Evolutionary conservation across 78 protist genomes (phyloP).

Genomic region (Cavenderia fasciculata): DNA sequence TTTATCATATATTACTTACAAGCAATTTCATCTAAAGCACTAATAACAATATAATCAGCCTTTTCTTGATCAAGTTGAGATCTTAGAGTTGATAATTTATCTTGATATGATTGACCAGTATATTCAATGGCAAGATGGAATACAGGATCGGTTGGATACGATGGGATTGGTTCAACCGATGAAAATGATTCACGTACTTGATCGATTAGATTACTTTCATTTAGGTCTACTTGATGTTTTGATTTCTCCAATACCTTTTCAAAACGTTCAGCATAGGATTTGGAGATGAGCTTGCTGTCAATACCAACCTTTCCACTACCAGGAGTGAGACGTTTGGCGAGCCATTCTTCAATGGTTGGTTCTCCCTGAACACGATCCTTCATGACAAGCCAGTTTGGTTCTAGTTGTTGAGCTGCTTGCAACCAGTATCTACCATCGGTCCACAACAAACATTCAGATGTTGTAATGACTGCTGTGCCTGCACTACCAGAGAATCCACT

Average conservation of each 20-base stretch:
- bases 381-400: conserved; percentile 87
- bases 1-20: conserved; percentile 35
- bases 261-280: conserved; percentile 13
- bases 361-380: conserved; percentile 46
- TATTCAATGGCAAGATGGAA: conserved; percentile 39
- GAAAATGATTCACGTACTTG: conserved; percentile 33
- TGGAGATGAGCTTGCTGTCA: conserved; percentile 69
- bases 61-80: background rate
- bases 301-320: conserved; percentile 52
- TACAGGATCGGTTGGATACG: conserved; percentile 27
- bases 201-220: conserved; percentile 73
- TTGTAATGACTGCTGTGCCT: conserved; percentile 88
- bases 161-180: conserved; percentile 44
- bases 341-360: conserved; percentile 74
- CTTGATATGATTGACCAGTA: conserved; percentile 8
- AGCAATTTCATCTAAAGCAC: conserved; percentile 90
- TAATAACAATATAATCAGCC: conserved; percentile 62
- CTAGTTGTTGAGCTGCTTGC: conserved; percentile 89
- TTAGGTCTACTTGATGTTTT: background rate
- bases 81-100: conserved; percentile 23
- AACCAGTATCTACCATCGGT: conserved; percentile 95
- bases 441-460: conserved; percentile 82
- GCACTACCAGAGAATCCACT: conserved; percentile 94
- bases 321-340: background rate
- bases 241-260: conserved; percentile 1